Percentiles rank a stretch among this genome's conserved stretches.
These are phyloP conservation scores for Hura crepitans DNA, from an alignment of 441 rosid genomes.

Conservation along the genomic window DNA sequence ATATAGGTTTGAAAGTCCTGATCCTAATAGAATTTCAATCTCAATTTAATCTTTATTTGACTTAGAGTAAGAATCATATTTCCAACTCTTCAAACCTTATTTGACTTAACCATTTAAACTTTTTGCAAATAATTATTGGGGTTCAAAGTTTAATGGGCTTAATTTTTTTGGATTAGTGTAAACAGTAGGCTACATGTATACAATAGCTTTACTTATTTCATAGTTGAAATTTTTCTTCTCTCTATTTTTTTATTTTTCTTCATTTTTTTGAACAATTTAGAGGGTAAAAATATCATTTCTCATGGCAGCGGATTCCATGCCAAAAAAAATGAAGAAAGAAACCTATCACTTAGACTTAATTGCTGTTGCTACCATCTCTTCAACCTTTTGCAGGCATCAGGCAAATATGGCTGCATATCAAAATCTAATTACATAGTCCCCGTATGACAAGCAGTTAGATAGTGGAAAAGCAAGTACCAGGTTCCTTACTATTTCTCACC, in stretches of 20 bases:
- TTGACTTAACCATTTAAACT: no score
- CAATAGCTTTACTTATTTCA: neutral
- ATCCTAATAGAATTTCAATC: no score
- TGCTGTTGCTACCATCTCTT: constrained; percentile 24
- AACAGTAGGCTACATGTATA: no score
- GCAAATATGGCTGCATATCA: constrained; percentile 81
- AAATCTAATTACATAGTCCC: constrained; percentile 87
- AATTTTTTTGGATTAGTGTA: no score
- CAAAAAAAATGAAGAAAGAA: neutral
- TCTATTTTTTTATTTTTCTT: neutral
- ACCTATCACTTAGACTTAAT: neutral
- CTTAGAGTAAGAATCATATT: no score
- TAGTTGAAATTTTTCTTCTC: neutral
- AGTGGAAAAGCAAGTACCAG: constrained; percentile 98
- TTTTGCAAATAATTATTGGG: no score
- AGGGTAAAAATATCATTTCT: neutral
- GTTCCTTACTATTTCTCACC: no score
- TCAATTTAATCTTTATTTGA: no score
- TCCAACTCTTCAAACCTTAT: no score
- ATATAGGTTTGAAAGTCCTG: no score
- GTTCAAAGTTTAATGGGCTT: no score
- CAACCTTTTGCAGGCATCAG: constrained; percentile 57
- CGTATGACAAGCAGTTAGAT: constrained; percentile 96
- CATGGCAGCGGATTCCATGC: neutral
- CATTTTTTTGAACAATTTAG: neutral